phyloP scores from a whole-genome alignment of 1,139 yeast species.

The Taiozyma sp. region DNA sequence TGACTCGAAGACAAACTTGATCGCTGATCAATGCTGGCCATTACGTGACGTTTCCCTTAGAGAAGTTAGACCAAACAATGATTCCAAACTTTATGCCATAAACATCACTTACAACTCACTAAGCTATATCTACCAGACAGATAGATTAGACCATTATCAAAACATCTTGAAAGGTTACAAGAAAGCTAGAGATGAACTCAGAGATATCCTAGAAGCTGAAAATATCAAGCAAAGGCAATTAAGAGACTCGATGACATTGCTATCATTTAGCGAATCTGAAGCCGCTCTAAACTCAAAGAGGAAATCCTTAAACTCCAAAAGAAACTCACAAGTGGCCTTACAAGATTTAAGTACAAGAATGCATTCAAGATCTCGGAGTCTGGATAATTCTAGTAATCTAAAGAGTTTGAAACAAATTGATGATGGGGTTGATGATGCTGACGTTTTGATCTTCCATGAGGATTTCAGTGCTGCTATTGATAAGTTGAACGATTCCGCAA shows the following conservation, averaged over 20 bases:
- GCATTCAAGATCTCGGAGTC: conserved; percentile 50
- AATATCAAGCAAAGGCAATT: conserved; percentile 40
- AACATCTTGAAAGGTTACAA: conserved; percentile 55
- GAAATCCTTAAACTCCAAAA: conserved; percentile 12
- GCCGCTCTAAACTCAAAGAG: conserved; percentile 11
- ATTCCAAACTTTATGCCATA: conserved; percentile 35
- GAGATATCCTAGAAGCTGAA: conserved; percentile 38
- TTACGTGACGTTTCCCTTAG: conserved; percentile 54
- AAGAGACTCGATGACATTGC: conserved; percentile 41
- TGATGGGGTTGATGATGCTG: conserved; percentile 62
- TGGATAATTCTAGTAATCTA: conserved; percentile 36
- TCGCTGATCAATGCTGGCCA: conserved; percentile 82
- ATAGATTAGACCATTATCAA: conserved; percentile 21
- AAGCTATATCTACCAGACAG: conserved; percentile 46
- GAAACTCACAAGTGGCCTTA: conserved; percentile 29
- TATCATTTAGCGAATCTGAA: conserved; percentile 32
- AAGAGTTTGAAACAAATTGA: conserved; percentile 48
- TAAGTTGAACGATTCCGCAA: conserved; percentile 40
- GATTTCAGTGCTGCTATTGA: conserved; percentile 53
- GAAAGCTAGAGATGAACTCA: conserved; percentile 60
- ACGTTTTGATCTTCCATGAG: conserved; percentile 60
- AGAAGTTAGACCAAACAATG: conserved; percentile 29
- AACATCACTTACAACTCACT: conserved; percentile 44
- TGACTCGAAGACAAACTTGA: conserved; percentile 29
- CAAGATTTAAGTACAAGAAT: conserved; percentile 51